Evolutionary conservation across 306 rosid genomes (phyloP).

Genomic region (Senna siamea): DNA sequence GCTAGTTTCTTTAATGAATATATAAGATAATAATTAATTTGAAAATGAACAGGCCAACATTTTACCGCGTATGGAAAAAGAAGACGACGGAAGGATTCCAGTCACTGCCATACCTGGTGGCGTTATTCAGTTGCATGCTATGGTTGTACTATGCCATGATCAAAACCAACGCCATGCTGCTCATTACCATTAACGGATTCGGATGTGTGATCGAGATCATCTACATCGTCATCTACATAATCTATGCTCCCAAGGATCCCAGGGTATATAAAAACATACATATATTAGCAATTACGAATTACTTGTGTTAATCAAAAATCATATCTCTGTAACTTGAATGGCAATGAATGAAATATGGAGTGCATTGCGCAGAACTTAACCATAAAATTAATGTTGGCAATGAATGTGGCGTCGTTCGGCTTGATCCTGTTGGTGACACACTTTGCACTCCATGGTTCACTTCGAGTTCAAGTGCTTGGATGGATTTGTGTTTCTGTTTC

Average conservation of each 20-base stretch:
- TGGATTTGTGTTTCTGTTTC: constrained; percentile 78
- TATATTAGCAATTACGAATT: too few relatives aligned
- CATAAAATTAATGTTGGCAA: constrained; percentile 50
- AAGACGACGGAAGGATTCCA: constrained; percentile 86
- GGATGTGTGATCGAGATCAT: constrained; percentile 65
- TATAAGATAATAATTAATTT: too few relatives aligned
- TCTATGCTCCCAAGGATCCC: constrained; percentile 56
- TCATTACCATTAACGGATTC: constrained; percentile 83
- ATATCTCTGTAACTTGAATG: too few relatives aligned
- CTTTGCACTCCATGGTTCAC: constrained; percentile 40
- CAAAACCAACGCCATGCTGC: constrained; percentile 63
- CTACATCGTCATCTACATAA: constrained; percentile 63
- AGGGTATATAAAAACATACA: constrained; percentile 67
- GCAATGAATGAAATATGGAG: too few relatives aligned
- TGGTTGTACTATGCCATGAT: constrained; percentile 77
- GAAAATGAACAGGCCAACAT: constrained; percentile 64
- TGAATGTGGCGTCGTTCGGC: constrained; percentile 65
- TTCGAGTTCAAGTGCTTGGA: constrained; percentile 65
- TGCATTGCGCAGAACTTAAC: constrained; percentile 53
- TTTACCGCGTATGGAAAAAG: constrained; percentile 68
- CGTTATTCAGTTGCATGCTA: constrained; percentile 78
- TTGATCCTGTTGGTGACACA: constrained; percentile 54
- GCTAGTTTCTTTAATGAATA: too few relatives aligned
- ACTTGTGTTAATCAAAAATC: too few relatives aligned
- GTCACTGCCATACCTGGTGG: constrained; percentile 80